A percentile compares a stretch with the other conserved stretches of the same genome.
These are phyloP conservation scores for Parietaria judaica DNA, from an alignment of 306 rosid genomes.

Conservation along the genomic window DNA sequence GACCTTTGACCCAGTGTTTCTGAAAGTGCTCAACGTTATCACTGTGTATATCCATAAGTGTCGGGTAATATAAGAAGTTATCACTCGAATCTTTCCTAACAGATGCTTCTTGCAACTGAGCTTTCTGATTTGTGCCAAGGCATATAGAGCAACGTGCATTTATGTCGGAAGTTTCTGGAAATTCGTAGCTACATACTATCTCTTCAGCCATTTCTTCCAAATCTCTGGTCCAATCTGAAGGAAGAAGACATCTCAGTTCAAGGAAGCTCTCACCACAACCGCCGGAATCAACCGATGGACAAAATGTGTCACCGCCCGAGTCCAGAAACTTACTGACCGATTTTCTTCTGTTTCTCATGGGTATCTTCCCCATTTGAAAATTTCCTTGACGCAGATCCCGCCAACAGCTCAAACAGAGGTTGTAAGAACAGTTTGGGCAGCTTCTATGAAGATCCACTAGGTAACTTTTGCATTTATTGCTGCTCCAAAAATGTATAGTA, in stretches of 20 bases:
- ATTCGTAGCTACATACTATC: conserved; percentile 95
- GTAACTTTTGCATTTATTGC: conserved; percentile 65
- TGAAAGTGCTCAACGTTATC: conserved; percentile 88
- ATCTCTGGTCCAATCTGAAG: conserved; percentile 68
- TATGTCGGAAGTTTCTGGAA: conserved; percentile 75
- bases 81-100: conserved; percentile 65
- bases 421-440: conserved; percentile 82
- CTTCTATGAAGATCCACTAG: conserved; percentile 86
- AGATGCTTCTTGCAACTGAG: conserved; percentile 56
- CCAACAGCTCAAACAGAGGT: conserved; percentile 75
- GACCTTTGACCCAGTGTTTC: conserved; percentile 94
- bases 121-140: conserved; percentile 39
- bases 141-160: conserved; percentile 65
- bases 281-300: conserved; percentile 54
- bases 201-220: conserved; percentile 89
- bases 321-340: conserved; percentile 7
- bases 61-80: conserved; percentile 63
- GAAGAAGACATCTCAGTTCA: conserved; percentile 65
- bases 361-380: conserved; percentile 32
- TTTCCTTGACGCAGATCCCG: conserved; percentile 38
- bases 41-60: conserved; percentile 35
- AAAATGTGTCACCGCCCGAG: conserved; percentile 32
- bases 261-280: conserved; percentile 72
- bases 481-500: conserved; percentile 39
- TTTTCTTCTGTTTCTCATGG: conserved; percentile 26